Base-by-base conservation (phyloP, 257 asterid species). In the Marsdenia floribunda region DNA sequence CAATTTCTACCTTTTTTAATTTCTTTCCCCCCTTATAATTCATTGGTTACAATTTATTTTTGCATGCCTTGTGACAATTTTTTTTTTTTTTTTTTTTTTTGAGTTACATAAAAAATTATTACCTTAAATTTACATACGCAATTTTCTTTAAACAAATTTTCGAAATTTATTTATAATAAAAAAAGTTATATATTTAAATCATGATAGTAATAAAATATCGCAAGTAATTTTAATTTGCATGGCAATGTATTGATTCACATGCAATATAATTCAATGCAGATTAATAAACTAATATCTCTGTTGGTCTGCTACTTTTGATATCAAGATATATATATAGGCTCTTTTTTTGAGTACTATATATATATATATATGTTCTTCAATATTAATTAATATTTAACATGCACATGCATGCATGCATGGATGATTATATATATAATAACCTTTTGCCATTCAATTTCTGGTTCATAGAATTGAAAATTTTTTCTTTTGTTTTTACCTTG, bases 401-500 rank as follows among this genome's bases (percentile, higher is more conserved):
- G 37, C 57, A 75, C 70, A 68, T 68, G 74, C 49, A 44, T 38
- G 42, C 42, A 38, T 44, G 49, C 12, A 44, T 44, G 49, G 49
- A 6, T 44, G 6, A 44, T 44, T 29, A 29, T 29, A 29, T 29
- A 29, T 29, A 29, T 29, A 29, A 29, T 44, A 7, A 44, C 49
- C 9, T 42, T 42, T 42, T 42, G 46, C 46, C 46, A 38, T 26
- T 38, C 57, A 55, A 35, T 18, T 52, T 21, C n/a, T 71, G 15
- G 22, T 50, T 50, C 3, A 29, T 29, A 29, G 1, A 11, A 15
- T 53, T 4, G 26, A 55, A n/a, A 4, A 44, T 21, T 12, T 55
- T 55, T 10, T 59, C 7, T 3, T 50, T 50, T 14, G 4, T 14
- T 50, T 70, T 33, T 52, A 44, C 61, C 61, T 70, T 70, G n/a